A percentile compares a stretch with the other conserved stretches of the same genome.
Conservation (phyloP, 176 grass and related monocot species). For the Paspalum vaginatum region DNA sequence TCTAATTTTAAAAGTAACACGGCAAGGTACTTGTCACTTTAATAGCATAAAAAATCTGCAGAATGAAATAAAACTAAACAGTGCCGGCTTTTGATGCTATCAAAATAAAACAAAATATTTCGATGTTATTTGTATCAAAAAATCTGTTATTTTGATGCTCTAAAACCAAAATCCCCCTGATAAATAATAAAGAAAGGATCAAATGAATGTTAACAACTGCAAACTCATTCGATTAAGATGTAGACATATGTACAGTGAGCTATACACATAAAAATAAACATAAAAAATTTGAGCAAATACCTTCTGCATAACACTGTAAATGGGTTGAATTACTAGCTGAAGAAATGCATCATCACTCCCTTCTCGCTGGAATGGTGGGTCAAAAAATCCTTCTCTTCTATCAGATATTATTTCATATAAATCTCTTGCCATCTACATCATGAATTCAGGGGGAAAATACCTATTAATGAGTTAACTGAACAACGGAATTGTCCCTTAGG, state of each 20-base stretch:
- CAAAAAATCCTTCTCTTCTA: constrained; percentile 22
- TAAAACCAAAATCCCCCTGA: background rate
- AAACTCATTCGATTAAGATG: background rate
- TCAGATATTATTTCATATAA: constrained; percentile 56
- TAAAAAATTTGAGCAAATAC: constrained; percentile 53
- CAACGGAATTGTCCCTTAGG: background rate
- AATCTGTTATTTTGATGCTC: background rate
- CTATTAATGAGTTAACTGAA: constrained; percentile 2
- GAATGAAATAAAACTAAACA: background rate
- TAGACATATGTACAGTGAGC: background rate
- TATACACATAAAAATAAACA: background rate
- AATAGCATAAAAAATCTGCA: background rate
- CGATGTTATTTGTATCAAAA: background rate
- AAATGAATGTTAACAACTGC: background rate
- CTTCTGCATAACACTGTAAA: constrained; percentile 70
- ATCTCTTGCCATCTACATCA: constrained; percentile 78
- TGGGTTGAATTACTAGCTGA: constrained; percentile 68
- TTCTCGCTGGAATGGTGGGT: constrained; percentile 46
- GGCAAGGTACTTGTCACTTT: constrained; percentile 4
- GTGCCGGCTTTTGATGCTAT: background rate
- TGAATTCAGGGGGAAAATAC: constrained; percentile 24
- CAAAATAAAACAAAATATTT: constrained; percentile 6
- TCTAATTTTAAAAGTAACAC: background rate
- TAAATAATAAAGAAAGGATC: background rate
- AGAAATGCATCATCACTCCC: constrained; percentile 66